Base-by-base conservation (phyloP, 1,139 yeast genomes). In the Trichomonascaceae sp. region DNA sequence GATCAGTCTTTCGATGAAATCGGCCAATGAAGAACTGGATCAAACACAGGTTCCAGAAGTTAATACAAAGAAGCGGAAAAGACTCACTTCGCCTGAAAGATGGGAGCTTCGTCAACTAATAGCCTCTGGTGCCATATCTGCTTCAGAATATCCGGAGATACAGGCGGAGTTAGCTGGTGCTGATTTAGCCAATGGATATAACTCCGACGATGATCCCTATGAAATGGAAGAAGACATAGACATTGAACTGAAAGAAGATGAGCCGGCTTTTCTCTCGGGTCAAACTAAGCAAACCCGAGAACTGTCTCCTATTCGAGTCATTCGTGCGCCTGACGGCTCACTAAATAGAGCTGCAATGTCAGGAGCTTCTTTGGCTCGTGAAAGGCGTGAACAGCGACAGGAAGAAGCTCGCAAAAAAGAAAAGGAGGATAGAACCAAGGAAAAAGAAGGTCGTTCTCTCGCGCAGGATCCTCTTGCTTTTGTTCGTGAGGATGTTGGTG, bases 51-150 rank as follows among this genome's bases (percentile, higher is more conserved):
- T 18, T 13, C 43, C 27, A 12, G n/a, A 30, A 24, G 47, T 24
- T 22, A 19, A 27, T 9, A 32, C 43, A 12, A 43, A 47, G 36
- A 43, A 54, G 53, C 46, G 68, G 74, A 75, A 83, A 61, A 72
- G 88, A 51, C 68, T 85, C 43, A 84, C 95, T 0, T 85, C 95
- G 0, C 95, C 96, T 1, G 98, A 91, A 67, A 72, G 91, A 55
- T 91, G 96, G 96, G 97, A 91, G 64, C 78, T 88, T 52, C 75
- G 87, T 38, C 97, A 91, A 64, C 73, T 88, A 38, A 84, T 86
- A 39, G 86, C 95, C 0, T 82, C 95, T 2, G 96, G 96, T 1
- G 93, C 81, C 0, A 81, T 82, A 0, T 76, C 83, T 1, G 81
- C 85, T 0, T 77, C 82, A 12, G 93, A 85, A 57, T 84, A 84